Evolutionary conservation across 2,329 filamentous ascomycete genomes (phyloP).

Genomic region (Fusarium zealandicum): DNA sequence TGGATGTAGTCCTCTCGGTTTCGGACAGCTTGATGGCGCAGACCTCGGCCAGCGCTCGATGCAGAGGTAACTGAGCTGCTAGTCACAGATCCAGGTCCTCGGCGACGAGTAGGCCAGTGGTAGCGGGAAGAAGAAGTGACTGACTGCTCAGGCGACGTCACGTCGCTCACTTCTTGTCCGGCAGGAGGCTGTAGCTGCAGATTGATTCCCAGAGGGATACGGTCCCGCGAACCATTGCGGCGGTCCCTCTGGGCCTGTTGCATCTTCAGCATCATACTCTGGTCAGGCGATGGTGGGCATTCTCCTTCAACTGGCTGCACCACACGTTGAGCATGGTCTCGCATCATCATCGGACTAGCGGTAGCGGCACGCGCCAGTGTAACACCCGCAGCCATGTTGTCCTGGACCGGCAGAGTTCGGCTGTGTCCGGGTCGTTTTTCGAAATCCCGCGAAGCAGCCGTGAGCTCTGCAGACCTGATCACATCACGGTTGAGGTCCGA

Average conservation of each 20-base stretch:
- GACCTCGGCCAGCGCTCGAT: slow-evolving; percentile 59
- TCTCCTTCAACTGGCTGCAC: slow-evolving; percentile 44
- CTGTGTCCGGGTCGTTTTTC: slow-evolving; percentile 43
- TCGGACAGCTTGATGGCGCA: slow-evolving; percentile 58
- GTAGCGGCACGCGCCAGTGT: slow-evolving; percentile 71
- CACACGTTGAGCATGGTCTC: slow-evolving; percentile 51
- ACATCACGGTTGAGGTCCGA: slow-evolving; percentile 44
- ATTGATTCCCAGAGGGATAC: slow-evolving; percentile 74
- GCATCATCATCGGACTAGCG: slow-evolving; percentile 70
- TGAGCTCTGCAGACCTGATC: slow-evolving; percentile 39
- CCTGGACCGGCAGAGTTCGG: slow-evolving; percentile 51
- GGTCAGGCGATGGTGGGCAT: slow-evolving; percentile 66
- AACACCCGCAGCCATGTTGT: slow-evolving; percentile 51
- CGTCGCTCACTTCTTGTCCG: slow-evolving; percentile 58
- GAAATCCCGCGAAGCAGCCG: slow-evolving; percentile 36
- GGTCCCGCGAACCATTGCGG: slow-evolving; percentile 76
- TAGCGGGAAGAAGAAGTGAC: slow-evolving; percentile 60
- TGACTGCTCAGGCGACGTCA: slow-evolving; percentile 64
- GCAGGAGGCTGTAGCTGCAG: slow-evolving; percentile 70
- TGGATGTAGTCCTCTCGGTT: slow-evolving; percentile 86
- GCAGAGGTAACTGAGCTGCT: slow-evolving; percentile 66
- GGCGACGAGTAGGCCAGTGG: slow-evolving; percentile 62
- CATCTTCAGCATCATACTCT: slow-evolving; percentile 70
- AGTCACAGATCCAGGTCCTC: slow-evolving; percentile 62
- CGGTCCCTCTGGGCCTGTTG: slow-evolving; percentile 62